phyloP scores from a whole-genome alignment of 2,329 filamentous ascomycete species.

The Neonectria magnoliae region DNA sequence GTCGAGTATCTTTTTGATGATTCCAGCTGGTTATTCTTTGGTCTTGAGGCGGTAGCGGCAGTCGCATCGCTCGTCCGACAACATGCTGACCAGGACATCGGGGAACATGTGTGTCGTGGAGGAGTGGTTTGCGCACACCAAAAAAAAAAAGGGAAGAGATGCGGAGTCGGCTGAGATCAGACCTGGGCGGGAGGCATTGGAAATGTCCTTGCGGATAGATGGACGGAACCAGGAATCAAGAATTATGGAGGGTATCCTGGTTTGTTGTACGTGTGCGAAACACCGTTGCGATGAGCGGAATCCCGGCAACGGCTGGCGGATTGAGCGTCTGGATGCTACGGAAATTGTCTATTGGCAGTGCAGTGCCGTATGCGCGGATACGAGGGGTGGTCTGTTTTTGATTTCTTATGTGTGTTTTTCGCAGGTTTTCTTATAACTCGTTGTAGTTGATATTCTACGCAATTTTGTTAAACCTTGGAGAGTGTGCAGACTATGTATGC shows the following conservation, averaged over 20 bases:
- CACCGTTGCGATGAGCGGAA: conserved; percentile 6
- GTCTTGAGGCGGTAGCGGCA: conserved; percentile 11
- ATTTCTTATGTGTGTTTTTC: conserved; percentile 32
- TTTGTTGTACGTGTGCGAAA: conserved; percentile 28
- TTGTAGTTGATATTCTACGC: conserved; percentile 36
- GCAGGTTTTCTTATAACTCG: conserved; percentile 35
- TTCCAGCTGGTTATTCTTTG: conserved; percentile 27
- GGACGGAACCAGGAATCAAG: conserved; percentile 33
- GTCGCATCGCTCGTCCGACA: conserved; percentile 4
- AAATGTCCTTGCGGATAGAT: conserved; percentile 42
- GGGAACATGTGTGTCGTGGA: not conserved
- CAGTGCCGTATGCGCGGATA: conserved; percentile 23
- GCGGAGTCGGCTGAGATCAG: conserved; percentile 16
- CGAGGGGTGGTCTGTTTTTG: conserved; percentile 33
- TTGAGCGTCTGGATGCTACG: conserved; percentile 35
- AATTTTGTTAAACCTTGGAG: conserved; percentile 6
- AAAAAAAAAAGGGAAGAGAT: conserved; percentile 17
- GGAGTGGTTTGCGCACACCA: conserved; percentile 12
- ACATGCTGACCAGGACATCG: conserved; percentile 1
- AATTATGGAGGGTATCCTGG: conserved; percentile 29
- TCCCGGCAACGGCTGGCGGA: conserved; percentile 22
- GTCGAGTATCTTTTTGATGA: conserved; percentile 36
- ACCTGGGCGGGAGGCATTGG: conserved; percentile 33
- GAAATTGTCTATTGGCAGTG: conserved; percentile 33
- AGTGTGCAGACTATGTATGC: not conserved